These are phyloP conservation scores for Rubroboletus satanas DNA, from an alignment of 768 basidiomycete genomes.

Conservation along the genomic window DNA sequence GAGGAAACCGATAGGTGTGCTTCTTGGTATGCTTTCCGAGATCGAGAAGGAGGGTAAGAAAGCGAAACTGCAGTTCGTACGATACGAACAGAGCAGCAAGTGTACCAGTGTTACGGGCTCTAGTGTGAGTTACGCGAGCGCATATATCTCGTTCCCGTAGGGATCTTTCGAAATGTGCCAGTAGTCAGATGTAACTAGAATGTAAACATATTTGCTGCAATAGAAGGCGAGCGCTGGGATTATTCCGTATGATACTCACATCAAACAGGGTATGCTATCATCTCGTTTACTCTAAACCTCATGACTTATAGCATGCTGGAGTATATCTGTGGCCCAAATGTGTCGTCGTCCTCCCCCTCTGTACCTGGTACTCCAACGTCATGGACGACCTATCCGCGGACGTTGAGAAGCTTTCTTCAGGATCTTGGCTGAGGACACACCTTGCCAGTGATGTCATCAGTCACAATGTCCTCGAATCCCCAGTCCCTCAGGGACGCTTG, in stretches of 20 bases:
- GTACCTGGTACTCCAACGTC: constrained; percentile 69
- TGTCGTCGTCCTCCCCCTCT: constrained; percentile 53
- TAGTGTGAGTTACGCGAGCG: constrained; percentile 97
- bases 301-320: constrained; percentile 17
- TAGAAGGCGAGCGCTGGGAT: neutral
- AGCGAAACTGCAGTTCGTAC: constrained; percentile 68
- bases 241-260: neutral
- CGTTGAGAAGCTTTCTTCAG: neutral
- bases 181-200: neutral
- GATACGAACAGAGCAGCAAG: constrained; percentile 89
- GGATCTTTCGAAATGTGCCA: constrained; percentile 1
- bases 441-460: constrained; percentile 48
- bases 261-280: neutral
- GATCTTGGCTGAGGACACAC: constrained; percentile 35
- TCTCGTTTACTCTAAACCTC: neutral
- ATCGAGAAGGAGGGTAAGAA: constrained; percentile 44
- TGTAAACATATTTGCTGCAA: neutral
- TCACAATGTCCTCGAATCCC: constrained; percentile 74
- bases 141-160: constrained; percentile 57
- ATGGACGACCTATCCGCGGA: constrained; percentile 52
- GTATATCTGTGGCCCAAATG: constrained; percentile 48
- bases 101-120: constrained; percentile 68
- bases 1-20: constrained; percentile 89
- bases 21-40: constrained; percentile 69
- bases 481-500: constrained; percentile 65